phyloP scores from a whole-genome alignment of 2,329 filamentous ascomycete genomes.

The Neofusicoccum parvum region DNA sequence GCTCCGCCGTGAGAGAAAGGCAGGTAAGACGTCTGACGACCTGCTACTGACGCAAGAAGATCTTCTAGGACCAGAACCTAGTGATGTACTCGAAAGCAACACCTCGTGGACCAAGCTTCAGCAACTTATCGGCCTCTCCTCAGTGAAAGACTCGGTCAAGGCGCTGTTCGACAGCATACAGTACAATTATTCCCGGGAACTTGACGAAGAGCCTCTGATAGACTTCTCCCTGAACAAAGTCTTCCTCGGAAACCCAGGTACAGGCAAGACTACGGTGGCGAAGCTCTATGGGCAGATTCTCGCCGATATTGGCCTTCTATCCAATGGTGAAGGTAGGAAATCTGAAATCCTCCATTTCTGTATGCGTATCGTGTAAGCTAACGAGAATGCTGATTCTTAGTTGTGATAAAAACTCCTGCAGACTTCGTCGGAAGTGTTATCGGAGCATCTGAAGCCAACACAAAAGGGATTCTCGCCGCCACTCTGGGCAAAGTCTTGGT shows the following conservation, averaged over 20 bases:
- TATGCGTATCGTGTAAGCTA: not conserved
- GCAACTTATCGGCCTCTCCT: constrained; percentile 58
- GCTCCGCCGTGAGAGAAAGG: constrained; percentile 51
- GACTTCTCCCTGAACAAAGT: constrained; percentile 67
- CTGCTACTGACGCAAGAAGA: constrained; percentile 66
- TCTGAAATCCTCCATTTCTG: not conserved
- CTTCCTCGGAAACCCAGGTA: constrained; percentile 72
- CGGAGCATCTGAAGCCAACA: constrained; percentile 70
- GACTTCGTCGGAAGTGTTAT: constrained; percentile 69
- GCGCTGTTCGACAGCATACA: constrained; percentile 63
- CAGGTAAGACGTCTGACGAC: constrained; percentile 54
- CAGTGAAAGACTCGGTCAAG: constrained; percentile 65
- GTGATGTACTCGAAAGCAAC: constrained; percentile 53
- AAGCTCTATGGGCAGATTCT: constrained; percentile 72
- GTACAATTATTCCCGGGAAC: constrained; percentile 67
- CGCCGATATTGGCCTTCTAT: constrained; percentile 66
- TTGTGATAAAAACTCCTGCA: constrained; percentile 70
- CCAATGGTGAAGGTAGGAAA: constrained; percentile 63
- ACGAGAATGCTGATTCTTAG: constrained; percentile 36
- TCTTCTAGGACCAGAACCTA: constrained; percentile 70
- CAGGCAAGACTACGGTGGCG: constrained; percentile 75
- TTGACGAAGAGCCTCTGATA: constrained; percentile 61
- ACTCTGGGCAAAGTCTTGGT: constrained; percentile 74
- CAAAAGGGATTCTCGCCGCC: constrained; percentile 69
- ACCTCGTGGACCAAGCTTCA: constrained; percentile 62